A percentile compares a stretch with the other conserved stretches of the same genome.
phyloP scores from a whole-genome alignment of 2,329 filamentous ascomycete genomes.

The Claviceps sorghi region DNA sequence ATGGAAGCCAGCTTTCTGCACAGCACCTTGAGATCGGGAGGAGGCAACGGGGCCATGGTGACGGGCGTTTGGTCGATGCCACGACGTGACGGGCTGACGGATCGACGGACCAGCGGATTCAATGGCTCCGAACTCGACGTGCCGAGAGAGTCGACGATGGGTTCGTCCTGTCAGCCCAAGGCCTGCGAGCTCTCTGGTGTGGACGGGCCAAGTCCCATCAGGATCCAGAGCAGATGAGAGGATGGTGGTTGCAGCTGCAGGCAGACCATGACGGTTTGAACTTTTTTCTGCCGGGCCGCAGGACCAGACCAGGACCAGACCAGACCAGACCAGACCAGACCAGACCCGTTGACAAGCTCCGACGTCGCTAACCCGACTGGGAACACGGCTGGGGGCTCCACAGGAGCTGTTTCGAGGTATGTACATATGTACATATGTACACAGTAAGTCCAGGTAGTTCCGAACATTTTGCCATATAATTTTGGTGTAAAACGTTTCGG shows the following conservation, averaged over 20 bases:
- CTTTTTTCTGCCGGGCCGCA: constrained; percentile 15
- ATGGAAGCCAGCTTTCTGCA: constrained; percentile 59
- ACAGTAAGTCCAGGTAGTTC: too few species aligned
- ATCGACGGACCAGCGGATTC: too few species aligned
- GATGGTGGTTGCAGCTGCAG: not conserved
- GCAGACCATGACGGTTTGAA: constrained; percentile 1
- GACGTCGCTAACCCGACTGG: not conserved
- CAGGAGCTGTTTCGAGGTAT: not conserved
- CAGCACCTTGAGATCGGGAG: constrained; percentile 47
- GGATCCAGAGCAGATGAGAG: not conserved
- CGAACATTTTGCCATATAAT: too few species aligned
- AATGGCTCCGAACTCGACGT: not conserved
- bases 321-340: too few species aligned
- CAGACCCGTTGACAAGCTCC: not conserved
- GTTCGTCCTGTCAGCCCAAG: not conserved
- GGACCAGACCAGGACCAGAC: too few species aligned
- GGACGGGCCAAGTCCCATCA: not conserved
- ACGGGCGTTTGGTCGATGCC: not conserved
- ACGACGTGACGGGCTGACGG: not conserved
- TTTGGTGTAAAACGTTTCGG: too few species aligned
- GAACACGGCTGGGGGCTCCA: not conserved
- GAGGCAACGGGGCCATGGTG: constrained; percentile 11
- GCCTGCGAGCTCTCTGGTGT: not conserved
- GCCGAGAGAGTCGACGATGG: not conserved
- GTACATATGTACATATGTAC: too few species aligned